These are phyloP conservation scores for Gaillardinia entomophila DNA, from an alignment of 805 yeast genomes.

Conservation along the genomic window DNA sequence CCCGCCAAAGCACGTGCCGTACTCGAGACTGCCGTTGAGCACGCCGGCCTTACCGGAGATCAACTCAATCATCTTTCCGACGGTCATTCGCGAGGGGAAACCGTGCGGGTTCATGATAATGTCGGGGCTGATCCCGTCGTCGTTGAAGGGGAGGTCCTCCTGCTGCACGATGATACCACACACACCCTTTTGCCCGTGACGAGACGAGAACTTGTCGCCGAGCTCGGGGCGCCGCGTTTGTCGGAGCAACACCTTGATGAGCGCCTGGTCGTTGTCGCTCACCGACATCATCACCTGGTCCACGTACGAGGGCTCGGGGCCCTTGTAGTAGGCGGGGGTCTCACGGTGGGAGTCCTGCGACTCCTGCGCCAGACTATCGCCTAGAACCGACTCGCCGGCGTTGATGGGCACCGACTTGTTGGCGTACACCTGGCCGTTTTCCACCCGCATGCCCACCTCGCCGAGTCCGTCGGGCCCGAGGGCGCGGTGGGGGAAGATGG, in stretches of 20 bases:
- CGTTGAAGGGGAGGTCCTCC: constrained; percentile 94
- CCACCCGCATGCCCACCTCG: constrained; percentile 88
- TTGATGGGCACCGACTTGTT: constrained; percentile 90
- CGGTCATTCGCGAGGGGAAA: constrained; percentile 99
- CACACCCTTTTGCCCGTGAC: constrained; percentile 99
- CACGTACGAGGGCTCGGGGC: constrained; percentile 91
- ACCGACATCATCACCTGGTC: constrained; percentile 98
- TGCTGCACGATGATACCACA: constrained; percentile 97
- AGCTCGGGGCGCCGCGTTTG: constrained; percentile 97
- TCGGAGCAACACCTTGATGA: constrained; percentile 84
- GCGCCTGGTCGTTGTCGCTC: constrained; percentile 90
- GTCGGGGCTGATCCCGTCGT: constrained; percentile 88
- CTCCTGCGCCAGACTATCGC: constrained; percentile 23
- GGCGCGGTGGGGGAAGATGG: constrained; percentile 80
- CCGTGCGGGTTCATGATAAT: constrained; percentile 99
- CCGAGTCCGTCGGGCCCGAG: constrained; percentile 95
- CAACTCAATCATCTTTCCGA: constrained; percentile 95
- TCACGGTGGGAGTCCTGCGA: constrained; percentile 69
- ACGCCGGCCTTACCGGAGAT: constrained; percentile 98
- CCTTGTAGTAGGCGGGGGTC: constrained; percentile 86
- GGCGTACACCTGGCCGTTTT: constrained; percentile 89
- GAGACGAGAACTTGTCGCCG: constrained; percentile 94
- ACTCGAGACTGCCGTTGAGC: constrained; percentile 81
- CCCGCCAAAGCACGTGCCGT: constrained; percentile 98
- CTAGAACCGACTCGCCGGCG: constrained; percentile 62